Evolutionary conservation across 352 stramenopile genomes (phyloP), one percentile per base, ranked within the genome.

Genomic region (Pythium brachiatum): DNA sequence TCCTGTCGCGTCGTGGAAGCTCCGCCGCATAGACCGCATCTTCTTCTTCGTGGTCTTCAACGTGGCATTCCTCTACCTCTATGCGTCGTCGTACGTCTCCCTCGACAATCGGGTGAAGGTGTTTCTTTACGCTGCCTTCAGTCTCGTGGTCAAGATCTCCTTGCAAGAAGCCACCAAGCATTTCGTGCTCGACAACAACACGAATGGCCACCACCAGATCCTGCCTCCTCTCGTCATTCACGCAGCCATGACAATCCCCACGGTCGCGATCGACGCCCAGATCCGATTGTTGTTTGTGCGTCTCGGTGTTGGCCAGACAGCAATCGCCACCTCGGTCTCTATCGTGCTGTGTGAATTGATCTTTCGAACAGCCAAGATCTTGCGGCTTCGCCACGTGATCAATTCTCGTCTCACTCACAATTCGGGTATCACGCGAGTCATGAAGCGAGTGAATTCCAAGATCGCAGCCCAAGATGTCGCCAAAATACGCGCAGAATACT

Each of bases 261-360:
- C 66, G 4, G 43, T 75, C 26, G 56, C 53, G 47, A 70, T 75
- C 39, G 67, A 77, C 55, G 64, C 64, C 20, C 63, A 70, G 32
- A 66, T 75, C 8, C 67, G 70, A 20, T 60, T 78, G 25, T 64
- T 66, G 27, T 71, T 78, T 23, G 51, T 73, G 41, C 71, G 66
- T 32, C 57, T 68, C 46, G 65, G 29, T 26, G 46, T 39, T 54
- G 64, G 32, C 44, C 69, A 25, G 32, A 67, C 41, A 38, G 56
- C 29, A 6, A 31, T 56, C 7, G n/a, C 57, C 53, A 27, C 52
- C 63, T 25, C 57, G 53, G 23, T 21, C 60, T 20, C 75, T 34
- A 47, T 47, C 9, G n/a, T 47, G 16, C 12, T 47, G 39, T 47
- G 39, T 27, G 39, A 47, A 7, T 13, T 47, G 39, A 26, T 47